Conservation (phyloP, 208 protist genomes). For the Leishmania turanica region DNA sequence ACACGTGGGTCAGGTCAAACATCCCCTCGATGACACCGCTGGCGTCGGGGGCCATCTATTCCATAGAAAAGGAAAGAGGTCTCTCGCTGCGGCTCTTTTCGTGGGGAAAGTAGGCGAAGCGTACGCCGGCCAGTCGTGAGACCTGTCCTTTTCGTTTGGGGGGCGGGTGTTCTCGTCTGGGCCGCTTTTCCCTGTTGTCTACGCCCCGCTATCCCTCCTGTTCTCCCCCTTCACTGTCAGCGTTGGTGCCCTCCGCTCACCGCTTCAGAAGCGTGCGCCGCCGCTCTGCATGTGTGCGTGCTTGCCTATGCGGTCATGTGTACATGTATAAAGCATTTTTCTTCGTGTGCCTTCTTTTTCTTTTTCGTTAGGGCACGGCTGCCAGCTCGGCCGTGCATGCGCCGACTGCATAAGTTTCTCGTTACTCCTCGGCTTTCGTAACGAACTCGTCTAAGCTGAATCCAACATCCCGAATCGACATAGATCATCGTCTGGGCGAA, state of each 20-base stretch:
- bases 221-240: background rate
- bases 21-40: background rate
- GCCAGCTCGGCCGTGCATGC: no score
- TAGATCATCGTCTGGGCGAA: background rate
- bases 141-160: no score
- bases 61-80: background rate
- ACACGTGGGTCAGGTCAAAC: background rate
- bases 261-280: background rate
- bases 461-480: no score
- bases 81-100: background rate
- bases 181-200: background rate
- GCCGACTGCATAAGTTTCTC: no score
- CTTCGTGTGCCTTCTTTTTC: background rate
- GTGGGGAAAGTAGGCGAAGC: background rate
- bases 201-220: background rate
- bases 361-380: background rate
- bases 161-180: background rate
- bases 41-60: background rate
- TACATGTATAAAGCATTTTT: background rate
- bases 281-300: background rate
- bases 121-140: background rate
- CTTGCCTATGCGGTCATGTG: background rate
- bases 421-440: no score
- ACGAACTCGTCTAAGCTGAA: no score
- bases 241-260: background rate